phyloP scores from a whole-genome alignment of 805 yeast species.

The Metschnikowia noctiluminum region DNA sequence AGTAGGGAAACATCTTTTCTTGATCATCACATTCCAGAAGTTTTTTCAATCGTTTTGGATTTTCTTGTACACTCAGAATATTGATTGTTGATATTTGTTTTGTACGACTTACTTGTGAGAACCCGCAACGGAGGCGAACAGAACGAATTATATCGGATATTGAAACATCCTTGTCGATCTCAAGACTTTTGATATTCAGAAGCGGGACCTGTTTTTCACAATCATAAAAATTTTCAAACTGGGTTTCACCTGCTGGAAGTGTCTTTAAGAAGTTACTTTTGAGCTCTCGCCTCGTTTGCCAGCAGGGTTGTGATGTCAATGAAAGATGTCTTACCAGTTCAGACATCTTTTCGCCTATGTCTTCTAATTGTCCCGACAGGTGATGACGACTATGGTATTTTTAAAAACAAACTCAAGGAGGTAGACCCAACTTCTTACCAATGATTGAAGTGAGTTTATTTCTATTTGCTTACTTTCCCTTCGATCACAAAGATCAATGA shows the following conservation, averaged over 20 bases:
- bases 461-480: neutral
- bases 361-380: no score
- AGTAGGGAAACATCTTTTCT: slow-evolving; percentile 4
- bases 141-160: neutral
- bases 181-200: no score
- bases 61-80: neutral
- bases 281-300: no score
- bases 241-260: no score
- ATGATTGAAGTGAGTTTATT: no score
- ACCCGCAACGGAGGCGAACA: neutral
- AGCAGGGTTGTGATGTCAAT: neutral
- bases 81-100: neutral
- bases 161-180: neutral
- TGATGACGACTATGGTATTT: no score
- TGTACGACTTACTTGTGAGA: neutral
- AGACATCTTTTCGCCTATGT: neutral
- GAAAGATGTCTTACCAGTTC: neutral
- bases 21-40: neutral
- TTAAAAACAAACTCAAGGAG: no score
- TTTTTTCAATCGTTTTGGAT: no score
- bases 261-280: no score
- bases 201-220: no score
- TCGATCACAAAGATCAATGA: neutral
- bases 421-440: no score
- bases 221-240: no score